A percentile compares a stretch with the other conserved stretches of the same genome.
These are phyloP conservation scores for Coelastrella sp. DNA, from an alignment of 139 green algal species.

Conservation along the genomic window DNA sequence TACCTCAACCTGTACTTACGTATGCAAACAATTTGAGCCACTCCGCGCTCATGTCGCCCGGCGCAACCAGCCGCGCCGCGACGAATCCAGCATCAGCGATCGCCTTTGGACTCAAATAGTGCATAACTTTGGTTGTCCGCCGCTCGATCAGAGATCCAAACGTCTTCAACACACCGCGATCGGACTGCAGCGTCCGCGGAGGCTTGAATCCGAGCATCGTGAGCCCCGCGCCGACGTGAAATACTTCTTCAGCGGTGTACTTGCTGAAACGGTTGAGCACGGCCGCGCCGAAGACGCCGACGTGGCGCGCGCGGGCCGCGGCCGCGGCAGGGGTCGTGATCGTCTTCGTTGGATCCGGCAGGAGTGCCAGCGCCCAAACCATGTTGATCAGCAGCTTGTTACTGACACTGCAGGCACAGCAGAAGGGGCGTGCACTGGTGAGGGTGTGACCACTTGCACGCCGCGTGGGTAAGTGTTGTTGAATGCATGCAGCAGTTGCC, in stretches of 20 bases:
- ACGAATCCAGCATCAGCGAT: conserved; percentile 28
- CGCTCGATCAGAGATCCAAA: conserved; percentile 18
- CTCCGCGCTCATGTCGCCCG: conserved; percentile 8
- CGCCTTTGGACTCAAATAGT: neutral
- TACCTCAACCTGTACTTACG: neutral
- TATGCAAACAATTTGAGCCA: conserved; percentile 32
- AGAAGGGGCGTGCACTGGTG: neutral
- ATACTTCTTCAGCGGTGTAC: conserved; percentile 15
- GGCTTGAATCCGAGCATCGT: conserved; percentile 19
- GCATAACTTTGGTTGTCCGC: conserved; percentile 22
- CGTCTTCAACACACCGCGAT: neutral
- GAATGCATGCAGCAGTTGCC: too few relatives aligned
- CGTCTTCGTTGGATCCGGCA: neutral
- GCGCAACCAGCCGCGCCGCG: conserved; percentile 13
- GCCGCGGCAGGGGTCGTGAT: neutral
- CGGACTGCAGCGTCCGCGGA: neutral
- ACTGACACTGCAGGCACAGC: conserved; percentile 19
- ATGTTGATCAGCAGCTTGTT: conserved; percentile 27
- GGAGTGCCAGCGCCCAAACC: conserved; percentile 11
- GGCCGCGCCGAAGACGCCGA: conserved; percentile 22
- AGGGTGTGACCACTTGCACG: neutral
- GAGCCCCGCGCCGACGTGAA: conserved; percentile 13
- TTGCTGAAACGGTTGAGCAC: neutral
- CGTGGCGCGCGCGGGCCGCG: conserved; percentile 1
- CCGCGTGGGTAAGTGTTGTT: neutral